Evolutionary conservation across 2,329 filamentous ascomycete genomes (phyloP), one percentile per base, ranked within the genome.

Genomic region (Fusarium sp.): DNA sequence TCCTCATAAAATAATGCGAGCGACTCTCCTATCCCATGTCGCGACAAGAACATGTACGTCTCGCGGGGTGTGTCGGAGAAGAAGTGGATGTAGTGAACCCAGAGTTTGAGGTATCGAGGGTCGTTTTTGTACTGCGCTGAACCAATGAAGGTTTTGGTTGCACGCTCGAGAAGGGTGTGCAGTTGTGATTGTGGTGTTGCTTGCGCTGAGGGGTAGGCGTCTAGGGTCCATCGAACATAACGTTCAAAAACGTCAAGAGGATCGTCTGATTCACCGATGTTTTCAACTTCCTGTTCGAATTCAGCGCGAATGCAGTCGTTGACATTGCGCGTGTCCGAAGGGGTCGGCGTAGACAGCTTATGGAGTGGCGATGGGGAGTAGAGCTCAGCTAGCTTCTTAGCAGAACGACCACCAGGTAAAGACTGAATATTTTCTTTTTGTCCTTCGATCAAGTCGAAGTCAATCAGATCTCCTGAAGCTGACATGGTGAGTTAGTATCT

Each of bases 371-470:
- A 87, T 62, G 93, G 87, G 70, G 95, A 92, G 88, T 94, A 95
- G 38, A 94, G 89, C 62, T 95, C 90, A 36, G 92, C 95, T 58
- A 99, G 91, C 61, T 96, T 95, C 84, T 92, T 94, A 51, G 96
- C 96, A 45, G 96, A 98, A 74, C 96, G 87, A 28, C 89, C 96
- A 72, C 94, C 93, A 22, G 96, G 95, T 18, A 99, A 88, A 28
- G 95, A 92, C 83, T 98, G 95, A 64, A 99, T 98, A 83, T 99
- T 99, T 85, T 99, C 96, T 84, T 99, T 99, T 78, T 98, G 95
- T 52, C 90, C 90, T 85, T 99, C 96, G 84, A 99, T 98, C 73
- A 98, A 89, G 78, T 97, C 93, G 85, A 99, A 98, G 84, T 91
- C 85, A 80, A 92, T 90, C 44, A 90, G 82, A 75, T 92, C 89